These are phyloP conservation scores for Penicillium sp. DNA, from an alignment of 2,329 filamentous ascomycete genomes.

Conservation along the genomic window DNA sequence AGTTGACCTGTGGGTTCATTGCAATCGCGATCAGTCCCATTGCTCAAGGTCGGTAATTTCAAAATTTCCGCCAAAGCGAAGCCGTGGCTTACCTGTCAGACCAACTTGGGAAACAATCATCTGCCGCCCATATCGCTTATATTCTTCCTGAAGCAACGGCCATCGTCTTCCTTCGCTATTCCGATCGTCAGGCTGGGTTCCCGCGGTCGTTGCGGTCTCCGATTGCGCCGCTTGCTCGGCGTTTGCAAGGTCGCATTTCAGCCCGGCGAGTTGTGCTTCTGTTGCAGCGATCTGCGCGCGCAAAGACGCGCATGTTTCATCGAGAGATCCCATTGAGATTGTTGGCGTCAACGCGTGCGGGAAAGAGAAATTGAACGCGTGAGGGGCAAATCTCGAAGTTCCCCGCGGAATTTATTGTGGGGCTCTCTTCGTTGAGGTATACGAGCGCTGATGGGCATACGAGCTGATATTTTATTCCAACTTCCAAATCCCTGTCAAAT, in stretches of 20 bases:
- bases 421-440: neutral
- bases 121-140: slow-evolving; percentile 83
- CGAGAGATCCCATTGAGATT: slow-evolving; percentile 15
- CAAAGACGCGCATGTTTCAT: slow-evolving; percentile 32
- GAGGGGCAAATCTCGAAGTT: slow-evolving; percentile 5
- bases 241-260: slow-evolving; percentile 37
- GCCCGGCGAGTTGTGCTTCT: slow-evolving; percentile 33
- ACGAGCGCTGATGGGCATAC: neutral
- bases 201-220: slow-evolving; percentile 5
- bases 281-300: slow-evolving; percentile 38
- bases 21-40: neutral
- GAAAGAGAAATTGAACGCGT: neutral
- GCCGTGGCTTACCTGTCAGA: slow-evolving; percentile 57
- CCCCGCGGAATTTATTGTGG: slow-evolving; percentile 16
- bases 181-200: neutral
- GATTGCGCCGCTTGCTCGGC: slow-evolving; percentile 27
- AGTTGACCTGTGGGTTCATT: slow-evolving; percentile 63
- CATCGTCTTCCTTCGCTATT: slow-evolving; percentile 47
- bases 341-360: neutral
- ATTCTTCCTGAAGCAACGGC: slow-evolving; percentile 71
- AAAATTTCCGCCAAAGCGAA: neutral
- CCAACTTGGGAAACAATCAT: slow-evolving; percentile 84
- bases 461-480: no score
- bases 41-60: neutral
- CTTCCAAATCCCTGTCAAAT: neutral